Evolutionary conservation across 2,329 filamentous ascomycete genomes (phyloP).

Genomic region (Pseudocercospora cruenta): DNA sequence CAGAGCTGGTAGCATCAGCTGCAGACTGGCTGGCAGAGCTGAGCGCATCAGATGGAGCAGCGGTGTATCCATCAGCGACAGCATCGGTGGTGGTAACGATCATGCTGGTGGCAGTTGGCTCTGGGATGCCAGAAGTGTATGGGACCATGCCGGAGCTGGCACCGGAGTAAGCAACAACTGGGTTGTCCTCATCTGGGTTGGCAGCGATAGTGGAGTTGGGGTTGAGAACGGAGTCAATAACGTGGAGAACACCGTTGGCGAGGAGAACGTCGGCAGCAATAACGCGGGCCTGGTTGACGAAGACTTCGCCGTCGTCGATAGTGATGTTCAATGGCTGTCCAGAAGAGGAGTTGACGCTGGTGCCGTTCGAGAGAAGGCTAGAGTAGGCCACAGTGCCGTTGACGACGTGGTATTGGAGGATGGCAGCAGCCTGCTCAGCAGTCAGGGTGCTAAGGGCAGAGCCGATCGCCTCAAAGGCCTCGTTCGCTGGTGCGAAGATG

Average conservation of each 20-base stretch:
- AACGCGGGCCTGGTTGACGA: slow-evolving; percentile 51
- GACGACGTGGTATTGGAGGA: slow-evolving; percentile 69
- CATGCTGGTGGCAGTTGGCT: slow-evolving; percentile 43
- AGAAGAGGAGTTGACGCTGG: slow-evolving; percentile 40
- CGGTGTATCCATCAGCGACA: slow-evolving; percentile 35
- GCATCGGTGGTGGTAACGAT: slow-evolving; percentile 37
- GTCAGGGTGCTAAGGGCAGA: slow-evolving; percentile 55
- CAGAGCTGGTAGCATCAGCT: slow-evolving; percentile 6
- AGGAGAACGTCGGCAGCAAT: slow-evolving; percentile 48
- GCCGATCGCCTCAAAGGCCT: slow-evolving; percentile 62
- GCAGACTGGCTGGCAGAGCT: slow-evolving; percentile 16
- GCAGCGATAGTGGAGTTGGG: slow-evolving; percentile 53
- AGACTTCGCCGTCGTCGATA: slow-evolving; percentile 42
- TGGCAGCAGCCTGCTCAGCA: slow-evolving; percentile 51
- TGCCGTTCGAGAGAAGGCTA: slow-evolving; percentile 43
- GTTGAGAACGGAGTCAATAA: slow-evolving; percentile 64
- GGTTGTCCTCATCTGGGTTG: slow-evolving; percentile 47
- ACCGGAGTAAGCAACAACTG: slow-evolving; percentile 56
- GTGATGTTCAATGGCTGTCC: slow-evolving; percentile 48
- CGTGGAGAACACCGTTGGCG: slow-evolving; percentile 53
- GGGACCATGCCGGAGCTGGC: slow-evolving; percentile 56
- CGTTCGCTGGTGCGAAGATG: slow-evolving; percentile 66
- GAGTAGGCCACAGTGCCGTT: slow-evolving; percentile 60
- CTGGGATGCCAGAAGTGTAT: slow-evolving; percentile 59
- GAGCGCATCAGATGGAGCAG: slow-evolving; percentile 18